Evolutionary conservation across 805 yeast genomes (phyloP), one percentile per base, ranked within the genome.

Genomic region (Lachancea dasiensis): DNA sequence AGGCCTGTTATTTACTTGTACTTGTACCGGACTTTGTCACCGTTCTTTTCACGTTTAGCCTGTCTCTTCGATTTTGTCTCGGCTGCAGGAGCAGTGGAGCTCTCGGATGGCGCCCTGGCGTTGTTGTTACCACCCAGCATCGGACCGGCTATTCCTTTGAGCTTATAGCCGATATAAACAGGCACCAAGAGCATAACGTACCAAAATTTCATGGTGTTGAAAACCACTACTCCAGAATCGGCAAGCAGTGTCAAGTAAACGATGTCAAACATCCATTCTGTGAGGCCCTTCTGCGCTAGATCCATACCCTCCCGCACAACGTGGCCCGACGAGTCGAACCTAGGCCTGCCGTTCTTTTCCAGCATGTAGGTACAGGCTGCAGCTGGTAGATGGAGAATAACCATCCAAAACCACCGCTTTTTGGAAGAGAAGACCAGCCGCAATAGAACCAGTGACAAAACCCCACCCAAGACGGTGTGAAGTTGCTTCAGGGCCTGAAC

Each of bases 261-360:
- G 25, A 72, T 46, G 49, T 77, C 83, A 45, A 75, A 73, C 55
- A 75, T 55, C 52, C 73, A 74, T 51, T 75, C 80, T 25, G 66
- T 68, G 9, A 75, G 52, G 0, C 79, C 79, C 8, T 41, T 25
- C 18, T 69, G 72, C 23, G 55, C 51, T 33, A 76, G 57, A 45
- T 77, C 79, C 31, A 66, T 68, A 1, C 80, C 80, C 25, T 68
- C 59, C 16, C 57, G 64, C 6, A 65, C 46, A 40, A 73, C 55
- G 45, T 64, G 67, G 4, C 62, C 58, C 29, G 44, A 36, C 5
- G 35, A 13, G 34, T 67, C 73, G 41, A 64, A 67, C 2, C 38
- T 44, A 1, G 81, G 81, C 43, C 79, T 61, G 1, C 79, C 80
- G 15, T 65, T 60, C 30, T 59, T 64, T 41, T 75, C 80, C 21